phyloP scores from a whole-genome alignment of 106 monocot species.

The Dendrobium nobile region DNA sequence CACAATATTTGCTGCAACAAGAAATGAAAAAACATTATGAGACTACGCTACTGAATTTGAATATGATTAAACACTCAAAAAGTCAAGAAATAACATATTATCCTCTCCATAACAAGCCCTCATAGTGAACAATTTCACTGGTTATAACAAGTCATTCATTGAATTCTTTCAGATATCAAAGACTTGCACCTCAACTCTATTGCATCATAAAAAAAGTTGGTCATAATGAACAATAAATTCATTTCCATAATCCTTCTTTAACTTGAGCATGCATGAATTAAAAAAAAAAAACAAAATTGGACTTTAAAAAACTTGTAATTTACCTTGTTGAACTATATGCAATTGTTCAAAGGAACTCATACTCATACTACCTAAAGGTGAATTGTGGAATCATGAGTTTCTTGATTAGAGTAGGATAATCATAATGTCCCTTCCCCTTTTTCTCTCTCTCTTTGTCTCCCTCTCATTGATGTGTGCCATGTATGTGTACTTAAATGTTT shows the following conservation, averaged over 20 bases:
- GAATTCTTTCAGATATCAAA: background rate
- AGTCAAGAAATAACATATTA: background rate
- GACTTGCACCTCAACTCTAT: background rate
- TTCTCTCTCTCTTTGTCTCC: too few species aligned
- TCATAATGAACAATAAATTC: background rate
- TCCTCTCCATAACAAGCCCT: background rate
- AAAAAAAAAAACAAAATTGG: background rate
- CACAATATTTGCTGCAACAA: constrained; percentile 88
- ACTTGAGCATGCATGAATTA: background rate
- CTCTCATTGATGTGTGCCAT: too few species aligned
- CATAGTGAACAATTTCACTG: background rate
- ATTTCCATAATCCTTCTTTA: background rate
- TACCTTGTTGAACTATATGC: background rate
- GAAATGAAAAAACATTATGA: constrained; percentile 6
- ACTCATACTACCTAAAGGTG: background rate
- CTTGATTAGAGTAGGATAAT: too few species aligned
- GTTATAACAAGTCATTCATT: background rate
- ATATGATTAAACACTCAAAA: background rate
- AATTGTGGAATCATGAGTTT: too few species aligned
- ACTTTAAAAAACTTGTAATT: background rate
- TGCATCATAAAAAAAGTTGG: background rate
- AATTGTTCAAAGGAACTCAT: background rate
- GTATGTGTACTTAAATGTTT: too few species aligned
- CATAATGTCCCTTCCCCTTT: too few species aligned
- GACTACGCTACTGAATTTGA: background rate